Evolutionary conservation across 2,329 filamentous ascomycete species (phyloP), one percentile per base, ranked within the genome.

Genomic region (Fusarium metavorans): DNA sequence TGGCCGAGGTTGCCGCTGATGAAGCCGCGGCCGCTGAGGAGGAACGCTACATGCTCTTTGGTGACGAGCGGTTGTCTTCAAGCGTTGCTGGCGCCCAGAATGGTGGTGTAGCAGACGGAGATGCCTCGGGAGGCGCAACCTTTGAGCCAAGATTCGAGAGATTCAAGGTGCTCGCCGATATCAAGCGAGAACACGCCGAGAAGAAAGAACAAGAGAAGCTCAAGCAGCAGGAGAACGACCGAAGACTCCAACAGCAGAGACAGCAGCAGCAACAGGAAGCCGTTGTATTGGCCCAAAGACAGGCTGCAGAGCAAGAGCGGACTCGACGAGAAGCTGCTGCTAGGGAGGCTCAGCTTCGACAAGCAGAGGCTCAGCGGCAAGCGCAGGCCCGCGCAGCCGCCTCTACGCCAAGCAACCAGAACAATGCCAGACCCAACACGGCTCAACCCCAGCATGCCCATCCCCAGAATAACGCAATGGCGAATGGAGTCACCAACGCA

Each of bases 1-100:
- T 97, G 20, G 97, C 97, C 10, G 96, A 99, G 81, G 91, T 98
- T 86, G 97, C 95, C 10, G 96, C 96, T 9, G 97, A 99, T 80
- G 95, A 99, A 84, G 96, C 97, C 1, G 88, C 95, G 69, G 95
- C 95, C 1, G 96, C 95, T 25, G 94, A 95, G 68, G 92, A 95
- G 74, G 95, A 99, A 83, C 91, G 95, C 56, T 97, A 95, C 76
- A 97, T 99, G 95, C 92, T 98, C 60, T 92, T 94, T 25, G 91
- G 95, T 83, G 97, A 99, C 79, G 96, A 98, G 77, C 90, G 95
- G 7, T 88, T 95, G 69, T 89, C 91, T 14, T 87, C 92, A 2
- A 89, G 87, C 45, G 86, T 87, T 16, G 87, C 89, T 5, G 86
- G 88, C 45, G 88, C 88, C 9, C 88, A 91, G 69, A 87, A 89